A percentile compares a stretch with the other conserved stretches of the same genome.
Conservation (phyloP, 139 green algal species). For the Pleodorina starrii region DNA sequence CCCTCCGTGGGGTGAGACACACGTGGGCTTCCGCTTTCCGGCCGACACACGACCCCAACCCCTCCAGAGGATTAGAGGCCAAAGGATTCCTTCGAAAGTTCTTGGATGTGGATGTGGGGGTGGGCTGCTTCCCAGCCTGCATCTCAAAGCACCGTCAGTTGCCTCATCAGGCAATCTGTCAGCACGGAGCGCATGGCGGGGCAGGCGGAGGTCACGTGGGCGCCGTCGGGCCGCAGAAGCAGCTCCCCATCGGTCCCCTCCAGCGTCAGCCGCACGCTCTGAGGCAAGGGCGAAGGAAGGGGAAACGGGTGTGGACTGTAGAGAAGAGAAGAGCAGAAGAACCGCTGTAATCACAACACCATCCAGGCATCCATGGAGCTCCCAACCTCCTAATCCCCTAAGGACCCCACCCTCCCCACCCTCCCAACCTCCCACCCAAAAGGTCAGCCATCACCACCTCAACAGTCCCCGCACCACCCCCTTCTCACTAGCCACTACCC, state of each 20-base stretch:
- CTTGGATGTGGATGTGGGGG: no score
- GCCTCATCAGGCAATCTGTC: slow-evolving; percentile 10
- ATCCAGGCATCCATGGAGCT: not conserved
- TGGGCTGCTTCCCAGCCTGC: no score
- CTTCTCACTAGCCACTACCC: no score
- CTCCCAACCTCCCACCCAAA: not conserved
- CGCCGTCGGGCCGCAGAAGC: slow-evolving; percentile 19
- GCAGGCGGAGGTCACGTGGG: slow-evolving; percentile 14
- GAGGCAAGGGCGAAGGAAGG: not conserved
- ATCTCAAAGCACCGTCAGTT: slow-evolving; percentile 28
- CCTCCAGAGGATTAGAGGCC: no score
- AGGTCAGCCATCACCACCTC: not conserved
- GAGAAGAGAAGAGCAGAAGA: not conserved
- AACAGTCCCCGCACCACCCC: not conserved
- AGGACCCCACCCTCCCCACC: not conserved
- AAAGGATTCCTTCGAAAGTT: no score
- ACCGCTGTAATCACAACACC: not conserved
- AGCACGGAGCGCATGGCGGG: slow-evolving; percentile 18
- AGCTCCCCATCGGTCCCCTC: not conserved
- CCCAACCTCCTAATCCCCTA: not conserved
- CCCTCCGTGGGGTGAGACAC: no score
- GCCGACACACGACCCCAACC: no score
- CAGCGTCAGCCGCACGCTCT: not conserved
- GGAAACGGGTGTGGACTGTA: not conserved
- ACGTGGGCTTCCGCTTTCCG: no score